Evolutionary conservation across 805 yeast genomes (phyloP), one percentile per base, ranked within the genome.

Genomic region (Blastobotrys terrestris): DNA sequence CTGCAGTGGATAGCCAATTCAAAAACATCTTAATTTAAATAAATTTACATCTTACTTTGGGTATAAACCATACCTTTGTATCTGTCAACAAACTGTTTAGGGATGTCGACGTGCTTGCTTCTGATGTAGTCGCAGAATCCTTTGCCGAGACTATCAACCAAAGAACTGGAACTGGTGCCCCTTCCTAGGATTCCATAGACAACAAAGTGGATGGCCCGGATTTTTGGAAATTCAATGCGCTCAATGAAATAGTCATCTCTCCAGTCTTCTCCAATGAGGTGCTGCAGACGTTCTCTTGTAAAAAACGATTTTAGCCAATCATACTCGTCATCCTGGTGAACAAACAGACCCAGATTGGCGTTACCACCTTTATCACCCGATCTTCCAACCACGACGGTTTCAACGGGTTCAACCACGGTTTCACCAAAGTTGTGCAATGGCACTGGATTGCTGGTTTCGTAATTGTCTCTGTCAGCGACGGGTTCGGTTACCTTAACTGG

Each of bases 111-210:
- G 14, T 44, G 21, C 46, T 44, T 44, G 14, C 26, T 18, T 20
- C 46, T 4, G 46, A 44, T 44, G 31, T 44, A 44, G 14, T 44
- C 46, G 31, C 46, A 44, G 21, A 44, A 44, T 44, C 31, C 46
- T 20, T 44, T 44, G 46, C 46, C 46, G 8, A 44, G 31, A 14
- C 21, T 18, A 16, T 44, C 46, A 6, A 44, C 18, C 46, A 44
- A 44, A 14, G 46, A 18, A 5, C 26, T 18, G 6, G 46, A 44
- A 20, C 46, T 44, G 5, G 21, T 21, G 21, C 46, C 46, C 8
- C 46, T 18, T 18, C 46, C 46, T 7, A 44, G 21, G 18, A 44
- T 44, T 44, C 46, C 46, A 14, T 44, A 44, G 18, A 44, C 20
- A 19, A 44, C 46, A 20, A 19, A 44, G 14, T 44, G 46, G 6